Evolutionary conservation across 257 asterid genomes (phyloP), one percentile per base, ranked within the genome.

Genomic region (Buddleja alternifolia): DNA sequence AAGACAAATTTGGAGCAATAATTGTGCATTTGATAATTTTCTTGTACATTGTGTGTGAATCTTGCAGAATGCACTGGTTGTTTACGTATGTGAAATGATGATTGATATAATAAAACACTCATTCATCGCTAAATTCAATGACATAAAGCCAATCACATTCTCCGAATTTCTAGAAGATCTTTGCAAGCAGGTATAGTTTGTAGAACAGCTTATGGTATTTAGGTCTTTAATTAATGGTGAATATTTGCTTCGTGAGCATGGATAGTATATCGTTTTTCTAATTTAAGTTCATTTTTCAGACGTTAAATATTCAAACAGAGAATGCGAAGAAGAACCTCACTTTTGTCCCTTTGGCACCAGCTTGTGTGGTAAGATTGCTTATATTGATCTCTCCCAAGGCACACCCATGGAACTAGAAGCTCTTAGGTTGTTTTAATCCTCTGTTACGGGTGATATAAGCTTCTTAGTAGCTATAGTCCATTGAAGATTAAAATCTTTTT

Each of bases 141-240:
- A 82, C 76, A 81, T 89, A 69, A 94, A 94, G 89, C 98, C 98
- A 63, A 80, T 81, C 67, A 84, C 95, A 60, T 94, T 91, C 83
- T 94, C 99, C 2, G 98, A 91, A 65, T 94, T 83, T 76, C 85
- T 94, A 12, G 99, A 94, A 80, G 98, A 94, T 71, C 96, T 94
- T 34, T 94, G 97, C 88, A 91, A 86, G 77, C 98, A 94, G 99
- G 99, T 94, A 81, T 4, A 10, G 65, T 46, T 24, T 9, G 24
- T 10, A 10, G 7, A 41, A 25, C 29, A 36, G 23, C 67, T 24
- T 10, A 56, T 44, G 15, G 51, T 21, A 14, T 10, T 44, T 46
- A 32, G 48, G 8, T 29, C 25, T 66, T 68, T 53, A 11, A 46
- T 41, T 50, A n/a, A 34, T 47, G 57, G 4, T 39, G 34, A 29